phyloP scores from a whole-genome alignment of 768 basidiomycete species.

The Calvatia gigantea region DNA sequence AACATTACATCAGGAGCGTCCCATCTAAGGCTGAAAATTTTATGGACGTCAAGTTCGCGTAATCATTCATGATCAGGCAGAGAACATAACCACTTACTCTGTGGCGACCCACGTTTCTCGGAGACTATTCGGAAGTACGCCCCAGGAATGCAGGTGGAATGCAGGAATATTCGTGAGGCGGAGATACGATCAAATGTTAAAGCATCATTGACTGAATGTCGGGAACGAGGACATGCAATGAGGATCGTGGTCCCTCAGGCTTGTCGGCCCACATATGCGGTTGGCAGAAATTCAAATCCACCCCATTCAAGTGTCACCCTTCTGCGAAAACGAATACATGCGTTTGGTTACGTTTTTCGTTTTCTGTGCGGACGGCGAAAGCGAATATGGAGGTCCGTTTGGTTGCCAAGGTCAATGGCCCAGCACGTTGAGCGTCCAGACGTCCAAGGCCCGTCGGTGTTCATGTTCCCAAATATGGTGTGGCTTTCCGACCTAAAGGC shows the following conservation, averaged over 20 bases:
- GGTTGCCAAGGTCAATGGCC: too few relatives aligned
- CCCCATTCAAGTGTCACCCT: slow-evolving; percentile 47
- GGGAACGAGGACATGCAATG: background rate
- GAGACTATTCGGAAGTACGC: slow-evolving; percentile 74
- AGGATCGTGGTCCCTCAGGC: slow-evolving; percentile 75
- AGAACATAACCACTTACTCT: background rate
- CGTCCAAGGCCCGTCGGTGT: too few relatives aligned
- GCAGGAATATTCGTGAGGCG: slow-evolving; percentile 51
- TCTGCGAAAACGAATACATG: slow-evolving; percentile 74
- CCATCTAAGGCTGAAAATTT: slow-evolving; percentile 52
- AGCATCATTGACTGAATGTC: background rate
- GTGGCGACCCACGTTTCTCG: slow-evolving; percentile 41
- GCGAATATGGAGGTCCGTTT: slow-evolving; percentile 53
- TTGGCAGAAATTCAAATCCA: slow-evolving; percentile 74
- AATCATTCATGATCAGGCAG: background rate
- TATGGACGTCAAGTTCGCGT: background rate
- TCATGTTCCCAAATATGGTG: too few relatives aligned
- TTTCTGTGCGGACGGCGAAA: slow-evolving; percentile 35
- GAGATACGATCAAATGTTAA: background rate
- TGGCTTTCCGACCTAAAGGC: too few relatives aligned
- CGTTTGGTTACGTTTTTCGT: slow-evolving; percentile 53
- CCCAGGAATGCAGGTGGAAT: slow-evolving; percentile 66
- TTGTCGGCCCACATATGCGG: slow-evolving; percentile 68
- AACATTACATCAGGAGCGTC: slow-evolving; percentile 64
- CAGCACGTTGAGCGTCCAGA: too few relatives aligned